Conservation (phyloP, 176 grass and related monocot genomes). For the Oryza meyeriana region DNA sequence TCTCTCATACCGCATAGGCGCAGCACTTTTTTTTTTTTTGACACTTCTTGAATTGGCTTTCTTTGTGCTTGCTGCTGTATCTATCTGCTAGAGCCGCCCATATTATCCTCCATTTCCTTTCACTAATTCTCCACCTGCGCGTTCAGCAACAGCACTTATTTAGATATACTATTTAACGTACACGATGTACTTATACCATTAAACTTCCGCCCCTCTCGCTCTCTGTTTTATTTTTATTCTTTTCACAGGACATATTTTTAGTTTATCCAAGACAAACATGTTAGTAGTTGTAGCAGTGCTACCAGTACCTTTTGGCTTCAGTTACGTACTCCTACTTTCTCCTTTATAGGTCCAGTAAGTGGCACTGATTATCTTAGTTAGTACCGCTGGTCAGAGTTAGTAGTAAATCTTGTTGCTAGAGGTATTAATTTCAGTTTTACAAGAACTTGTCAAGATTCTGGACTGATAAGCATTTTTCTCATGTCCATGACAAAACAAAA, state of each 20-base stretch:
- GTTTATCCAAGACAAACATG: background rate
- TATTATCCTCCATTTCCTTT: background rate
- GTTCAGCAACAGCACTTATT: background rate
- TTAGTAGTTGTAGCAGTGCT: background rate
- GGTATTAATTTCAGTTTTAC: background rate
- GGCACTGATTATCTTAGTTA: background rate
- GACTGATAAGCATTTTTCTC: background rate
- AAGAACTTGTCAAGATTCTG: background rate
- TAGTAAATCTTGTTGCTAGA: background rate
- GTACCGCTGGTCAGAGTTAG: background rate
- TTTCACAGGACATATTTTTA: background rate
- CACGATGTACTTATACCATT: background rate
- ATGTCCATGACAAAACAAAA: background rate
- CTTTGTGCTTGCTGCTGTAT: background rate
- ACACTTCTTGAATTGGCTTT: background rate
- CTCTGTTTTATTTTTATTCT: background rate
- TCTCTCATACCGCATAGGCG: background rate
- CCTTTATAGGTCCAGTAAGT: background rate
- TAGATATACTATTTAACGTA: background rate
- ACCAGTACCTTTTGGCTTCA: background rate
- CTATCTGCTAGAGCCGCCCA: background rate
- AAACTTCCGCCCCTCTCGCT: background rate
- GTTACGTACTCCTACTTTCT: background rate
- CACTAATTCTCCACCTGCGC: background rate
- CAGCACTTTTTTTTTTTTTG: background rate